A percentile compares a stretch with the other conserved stretches of the same genome.
Conservation (phyloP, 768 basidiomycete species). For the Phaffia tasmanica region DNA sequence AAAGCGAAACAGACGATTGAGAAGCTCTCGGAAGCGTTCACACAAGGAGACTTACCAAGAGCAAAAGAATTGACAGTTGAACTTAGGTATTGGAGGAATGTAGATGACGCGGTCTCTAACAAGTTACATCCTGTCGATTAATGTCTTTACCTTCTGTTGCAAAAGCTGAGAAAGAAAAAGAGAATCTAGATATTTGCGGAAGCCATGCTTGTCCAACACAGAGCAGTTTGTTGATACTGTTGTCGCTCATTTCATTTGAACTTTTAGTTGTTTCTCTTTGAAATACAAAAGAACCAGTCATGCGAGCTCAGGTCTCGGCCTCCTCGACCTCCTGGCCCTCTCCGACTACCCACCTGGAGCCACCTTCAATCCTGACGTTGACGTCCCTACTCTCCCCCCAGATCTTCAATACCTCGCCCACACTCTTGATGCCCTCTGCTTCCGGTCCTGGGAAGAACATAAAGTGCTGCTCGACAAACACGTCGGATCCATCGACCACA, state of each 20-base stretch:
- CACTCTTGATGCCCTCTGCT: slow-evolving; percentile 30
- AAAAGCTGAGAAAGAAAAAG: no score
- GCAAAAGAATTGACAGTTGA: slow-evolving; percentile 55
- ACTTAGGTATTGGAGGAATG: slow-evolving; percentile 54
- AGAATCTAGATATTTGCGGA: no score
- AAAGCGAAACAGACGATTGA: slow-evolving; percentile 45
- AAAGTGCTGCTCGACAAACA: slow-evolving; percentile 62
- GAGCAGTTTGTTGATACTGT: no score
- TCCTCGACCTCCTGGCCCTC: slow-evolving; percentile 35
- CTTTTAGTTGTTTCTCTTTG: no score
- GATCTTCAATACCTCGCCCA: slow-evolving; percentile 41
- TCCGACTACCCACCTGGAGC: slow-evolving; percentile 38
- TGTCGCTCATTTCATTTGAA: no score
- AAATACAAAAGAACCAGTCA: no score
- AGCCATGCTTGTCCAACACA: no score
- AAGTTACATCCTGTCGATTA: slow-evolving; percentile 13
- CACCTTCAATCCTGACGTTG: slow-evolving; percentile 34
- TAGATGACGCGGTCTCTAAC: slow-evolving; percentile 38
- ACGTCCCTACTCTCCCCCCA: slow-evolving; percentile 52
- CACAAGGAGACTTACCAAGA: slow-evolving; percentile 46
- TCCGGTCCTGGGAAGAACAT: slow-evolving; percentile 38
- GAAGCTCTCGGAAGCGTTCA: slow-evolving; percentile 47
- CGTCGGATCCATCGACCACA: slow-evolving; percentile 42
- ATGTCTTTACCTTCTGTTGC: not conserved
- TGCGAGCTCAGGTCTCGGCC: no score